Evolutionary conservation across 768 basidiomycete genomes (phyloP).

Genomic region (Hygrocybe coccinea): DNA sequence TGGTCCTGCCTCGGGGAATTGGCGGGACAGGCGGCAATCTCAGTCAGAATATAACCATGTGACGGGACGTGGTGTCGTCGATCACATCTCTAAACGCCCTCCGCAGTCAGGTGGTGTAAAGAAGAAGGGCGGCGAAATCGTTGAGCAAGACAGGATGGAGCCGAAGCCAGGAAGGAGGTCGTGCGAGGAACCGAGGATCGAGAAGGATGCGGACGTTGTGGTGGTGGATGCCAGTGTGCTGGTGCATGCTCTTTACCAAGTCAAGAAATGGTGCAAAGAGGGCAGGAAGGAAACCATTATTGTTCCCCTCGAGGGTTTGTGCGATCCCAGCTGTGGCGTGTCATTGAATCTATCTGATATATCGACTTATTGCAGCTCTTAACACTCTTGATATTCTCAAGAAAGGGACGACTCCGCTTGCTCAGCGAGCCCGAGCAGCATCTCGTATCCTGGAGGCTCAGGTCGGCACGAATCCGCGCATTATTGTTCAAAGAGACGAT

Average conservation of each 20-base stretch:
- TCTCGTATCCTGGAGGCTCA: constrained; percentile 86
- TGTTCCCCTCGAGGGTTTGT: constrained; percentile 82
- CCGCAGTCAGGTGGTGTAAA: not conserved
- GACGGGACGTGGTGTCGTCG: not conserved
- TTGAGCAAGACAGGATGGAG: constrained; percentile 15
- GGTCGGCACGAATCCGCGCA: constrained; percentile 77
- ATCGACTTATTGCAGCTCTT: constrained; percentile 49
- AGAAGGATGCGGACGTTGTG: constrained; percentile 68
- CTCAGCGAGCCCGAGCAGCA: constrained; percentile 79
- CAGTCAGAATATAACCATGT: not conserved
- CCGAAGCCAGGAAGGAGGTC: constrained; percentile 25
- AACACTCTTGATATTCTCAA: constrained; percentile 91
- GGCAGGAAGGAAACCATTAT: constrained; percentile 75
- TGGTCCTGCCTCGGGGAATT: constrained; percentile 52
- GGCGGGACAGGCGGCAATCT: constrained; percentile 37
- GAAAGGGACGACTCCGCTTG: constrained; percentile 76
- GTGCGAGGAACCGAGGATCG: constrained; percentile 26
- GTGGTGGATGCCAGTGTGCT: constrained; percentile 81
- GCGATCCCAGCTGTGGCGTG: not conserved
- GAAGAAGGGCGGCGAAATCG: constrained; percentile 12
- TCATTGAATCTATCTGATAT: not conserved
- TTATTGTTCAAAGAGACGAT: constrained; percentile 76
- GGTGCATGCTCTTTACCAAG: constrained; percentile 67
- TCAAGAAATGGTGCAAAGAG: constrained; percentile 79
- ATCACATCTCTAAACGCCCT: not conserved